Base-by-base conservation (phyloP, 192 early-diverging fungal species). In the Spizellomyces sp. region DNA sequence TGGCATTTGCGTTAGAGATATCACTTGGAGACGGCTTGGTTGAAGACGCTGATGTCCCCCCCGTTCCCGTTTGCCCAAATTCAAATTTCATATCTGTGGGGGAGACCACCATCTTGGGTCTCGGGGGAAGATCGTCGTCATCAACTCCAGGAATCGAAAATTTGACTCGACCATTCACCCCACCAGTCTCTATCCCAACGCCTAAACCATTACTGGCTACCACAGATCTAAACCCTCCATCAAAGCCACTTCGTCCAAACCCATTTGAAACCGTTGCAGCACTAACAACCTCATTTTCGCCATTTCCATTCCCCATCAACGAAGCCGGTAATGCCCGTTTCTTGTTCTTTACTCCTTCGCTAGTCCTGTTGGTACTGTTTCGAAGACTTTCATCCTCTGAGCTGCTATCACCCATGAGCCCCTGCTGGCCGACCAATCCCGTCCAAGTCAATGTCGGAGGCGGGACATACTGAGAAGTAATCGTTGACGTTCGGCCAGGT, bases 281-380 rank as follows among this genome's bases (percentile, higher is more conserved):
- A 19, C 50, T 54, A 19, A 19, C 50, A 0, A 54, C 14, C 12
- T 12, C 50, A 19, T 54, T 19, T 4, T 19, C 14, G 50, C 50
- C 50, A 12, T n/a, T 54, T 12, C 50, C 50, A 54, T 19, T 54
- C 12, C 50, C 50, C 12, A 12, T 19, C 50, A 54, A 19, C 14
- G 50, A 54, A n/a, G 12, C 14, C 14, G 50, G 50, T 54, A 54
- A 54, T 19, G 50, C 50, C 4, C 50, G 50, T 54, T 54, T 54
- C 50, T 54, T 54, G 50, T 54, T 54, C 17, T 54, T 54, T 19
- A 19, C 50, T 12, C 50, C 50, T 54, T 63, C 62, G 8, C 9
- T 8, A 44, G 62, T 7, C 1, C 36, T n/a, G 19, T 10, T 22
- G 44, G 62, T 10, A 42, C 36, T 10, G 43, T 22, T 61, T 22